Evolutionary conservation across 1,284 basidiomycete species (phyloP), one percentile per base, ranked within the genome.

Genomic region (Fomitopsis palustris): DNA sequence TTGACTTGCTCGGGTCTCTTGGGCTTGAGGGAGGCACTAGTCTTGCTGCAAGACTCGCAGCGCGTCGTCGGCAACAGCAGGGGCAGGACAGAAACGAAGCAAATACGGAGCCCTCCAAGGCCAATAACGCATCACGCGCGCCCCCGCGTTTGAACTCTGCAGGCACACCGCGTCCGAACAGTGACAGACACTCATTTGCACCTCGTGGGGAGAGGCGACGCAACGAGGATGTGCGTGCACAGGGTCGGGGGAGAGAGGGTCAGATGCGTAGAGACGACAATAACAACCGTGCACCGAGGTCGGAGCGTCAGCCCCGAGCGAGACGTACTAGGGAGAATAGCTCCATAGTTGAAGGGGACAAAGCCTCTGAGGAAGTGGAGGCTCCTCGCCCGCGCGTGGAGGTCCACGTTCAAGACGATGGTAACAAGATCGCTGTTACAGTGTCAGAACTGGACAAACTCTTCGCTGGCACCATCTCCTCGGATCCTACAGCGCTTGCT

Each of bases 1-100:
- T 64, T 23, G 42, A 31, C 38, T 67, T 61, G 57, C 57, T 62
- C 14, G 59, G 47, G 21, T 57, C 61, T 17, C 59, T 65, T n/a
- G 61, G 65, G 37, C 66, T 66, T 39, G 53, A 41, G 41, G 58
- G 54, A 19, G 61, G 59, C 17, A 37, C 14, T 19, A 7, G 29
- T 27, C 27, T 59, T 3, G 52, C 60, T 12, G 49, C n/a, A 7
- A 21, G 43, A 25, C 38, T 61, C 25, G 62, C 56, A 8, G 53
- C 51, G 2, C 45, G 52, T 7, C 52, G 49, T 3, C 14, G 21
- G 45, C 17, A 42, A 42, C 23, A 29, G 23, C 25, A 16, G 25
- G n/a, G 9, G n/a, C 16, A 3, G 8, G n/a, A 9, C 33, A 21
- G n/a, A 3, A 29, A 23, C 42, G 23, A 4, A 4, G 42, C 21